phyloP scores from a whole-genome alignment of 208 protist genomes.

The Balamuthia mandrillaris region DNA sequence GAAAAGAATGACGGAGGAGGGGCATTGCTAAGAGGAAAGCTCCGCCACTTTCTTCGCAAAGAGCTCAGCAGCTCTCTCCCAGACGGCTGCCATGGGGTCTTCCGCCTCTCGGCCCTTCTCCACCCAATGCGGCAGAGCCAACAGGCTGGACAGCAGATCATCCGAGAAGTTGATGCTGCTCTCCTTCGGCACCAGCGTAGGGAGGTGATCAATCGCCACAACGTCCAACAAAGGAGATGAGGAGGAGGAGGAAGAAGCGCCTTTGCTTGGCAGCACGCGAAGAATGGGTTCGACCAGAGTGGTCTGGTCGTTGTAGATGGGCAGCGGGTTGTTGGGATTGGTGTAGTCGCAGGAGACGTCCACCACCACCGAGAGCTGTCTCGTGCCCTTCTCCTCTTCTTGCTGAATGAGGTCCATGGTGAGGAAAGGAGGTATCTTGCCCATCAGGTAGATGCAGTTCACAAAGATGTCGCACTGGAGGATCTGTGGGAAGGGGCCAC shows the following conservation, averaged over 20 bases:
- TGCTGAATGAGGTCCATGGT: constrained; percentile 33
- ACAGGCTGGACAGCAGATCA: constrained; percentile 46
- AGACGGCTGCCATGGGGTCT: constrained; percentile 45
- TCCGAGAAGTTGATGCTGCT: constrained; percentile 57
- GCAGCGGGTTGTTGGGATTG: constrained; percentile 73
- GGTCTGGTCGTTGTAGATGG: constrained; percentile 61
- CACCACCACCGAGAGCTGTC: constrained; percentile 45
- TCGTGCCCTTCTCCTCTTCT: background rate
- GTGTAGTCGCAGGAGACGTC: constrained; percentile 72
- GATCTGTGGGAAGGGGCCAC: constrained; percentile 65
- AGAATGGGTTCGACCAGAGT: constrained; percentile 64
- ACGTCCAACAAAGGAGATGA: constrained; percentile 47
- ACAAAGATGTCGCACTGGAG: constrained; percentile 67
- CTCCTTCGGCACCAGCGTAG: constrained; percentile 68
- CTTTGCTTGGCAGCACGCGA: constrained; percentile 19
- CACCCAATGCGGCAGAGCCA: constrained; percentile 48
- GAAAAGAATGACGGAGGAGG: no score
- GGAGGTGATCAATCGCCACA: constrained; percentile 72
- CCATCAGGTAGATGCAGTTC: constrained; percentile 73
- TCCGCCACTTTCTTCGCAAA: constrained; percentile 36
- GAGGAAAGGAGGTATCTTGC: constrained; percentile 59
- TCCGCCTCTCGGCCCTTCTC: no score
- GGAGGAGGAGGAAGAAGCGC: background rate
- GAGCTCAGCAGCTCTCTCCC: constrained; percentile 30
- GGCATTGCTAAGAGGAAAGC: no score